Evolutionary conservation across 169 alveolate genomes (phyloP).

Genomic region (Eimeria falciformis): DNA sequence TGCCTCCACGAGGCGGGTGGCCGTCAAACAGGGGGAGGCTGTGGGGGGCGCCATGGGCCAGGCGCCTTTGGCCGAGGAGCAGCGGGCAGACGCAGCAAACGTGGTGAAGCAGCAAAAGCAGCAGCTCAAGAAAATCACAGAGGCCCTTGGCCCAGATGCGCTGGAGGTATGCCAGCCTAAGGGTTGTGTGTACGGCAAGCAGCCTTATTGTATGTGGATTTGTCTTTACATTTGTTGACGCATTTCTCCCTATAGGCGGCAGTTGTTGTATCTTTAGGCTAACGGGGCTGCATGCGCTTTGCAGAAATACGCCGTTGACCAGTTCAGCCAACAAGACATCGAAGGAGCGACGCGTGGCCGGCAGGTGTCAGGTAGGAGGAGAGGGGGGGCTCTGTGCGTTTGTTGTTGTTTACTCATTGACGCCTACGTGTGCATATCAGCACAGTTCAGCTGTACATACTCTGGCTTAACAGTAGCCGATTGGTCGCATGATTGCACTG

Average conservation of each 20-base stretch:
- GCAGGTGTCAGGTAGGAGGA: constrained; percentile 23
- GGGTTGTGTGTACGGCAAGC: background rate
- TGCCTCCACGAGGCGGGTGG: constrained; percentile 33
- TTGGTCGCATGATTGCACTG: no score
- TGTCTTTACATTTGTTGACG: background rate
- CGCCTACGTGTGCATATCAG: no score
- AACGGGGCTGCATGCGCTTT: background rate
- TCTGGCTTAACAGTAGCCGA: no score
- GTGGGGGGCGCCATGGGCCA: constrained; percentile 45
- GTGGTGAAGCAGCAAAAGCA: constrained; percentile 65
- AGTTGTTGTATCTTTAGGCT: background rate
- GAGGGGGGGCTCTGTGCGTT: no score
- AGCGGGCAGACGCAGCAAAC: constrained; percentile 57
- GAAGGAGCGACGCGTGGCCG: constrained; percentile 35
- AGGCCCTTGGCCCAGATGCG: constrained; percentile 68
- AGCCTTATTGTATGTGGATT: background rate
- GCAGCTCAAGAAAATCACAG: constrained; percentile 65
- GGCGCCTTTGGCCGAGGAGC: constrained; percentile 71
- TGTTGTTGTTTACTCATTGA: no score
- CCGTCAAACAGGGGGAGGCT: constrained; percentile 51
- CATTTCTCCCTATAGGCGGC: background rate
- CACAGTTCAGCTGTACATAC: no score
- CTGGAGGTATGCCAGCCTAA: constrained; percentile 57
- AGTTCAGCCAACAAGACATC: background rate
- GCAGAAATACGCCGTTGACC: constrained; percentile 41